Conservation (phyloP, 805 yeast species). For the Yarrowia sp. region DNA sequence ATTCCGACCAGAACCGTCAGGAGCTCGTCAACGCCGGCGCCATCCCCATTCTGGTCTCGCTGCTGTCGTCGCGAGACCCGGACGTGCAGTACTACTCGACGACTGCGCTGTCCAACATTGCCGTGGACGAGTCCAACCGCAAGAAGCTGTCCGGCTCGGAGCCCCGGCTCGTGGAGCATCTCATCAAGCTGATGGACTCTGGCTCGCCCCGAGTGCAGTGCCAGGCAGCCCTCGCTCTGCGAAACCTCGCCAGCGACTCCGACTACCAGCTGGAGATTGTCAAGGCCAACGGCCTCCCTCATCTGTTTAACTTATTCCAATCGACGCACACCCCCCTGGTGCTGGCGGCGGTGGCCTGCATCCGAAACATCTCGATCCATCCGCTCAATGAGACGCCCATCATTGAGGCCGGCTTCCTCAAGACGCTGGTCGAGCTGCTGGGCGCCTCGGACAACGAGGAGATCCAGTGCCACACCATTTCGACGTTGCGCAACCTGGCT, state of each 20-base stretch:
- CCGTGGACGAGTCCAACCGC: constrained; percentile 91
- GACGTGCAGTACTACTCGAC: constrained; percentile 99
- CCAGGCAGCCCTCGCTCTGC: constrained; percentile 93
- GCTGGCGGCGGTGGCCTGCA: constrained; percentile 96
- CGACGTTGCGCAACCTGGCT: constrained; percentile 91
- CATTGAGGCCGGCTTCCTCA: constrained; percentile 93
- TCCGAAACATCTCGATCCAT: constrained; percentile 93
- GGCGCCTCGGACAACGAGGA: constrained; percentile 82
- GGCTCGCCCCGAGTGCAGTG: constrained; percentile 94
- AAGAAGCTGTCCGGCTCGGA: constrained; percentile 86
- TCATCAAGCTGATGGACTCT: constrained; percentile 89
- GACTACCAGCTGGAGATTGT: constrained; percentile 95
- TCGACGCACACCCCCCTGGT: constrained; percentile 89
- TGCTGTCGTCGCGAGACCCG: constrained; percentile 81
- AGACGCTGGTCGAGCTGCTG: constrained; percentile 81
- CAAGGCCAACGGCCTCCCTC: constrained; percentile 92
- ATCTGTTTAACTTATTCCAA: constrained; percentile 83
- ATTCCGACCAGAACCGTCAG: constrained; percentile 91
- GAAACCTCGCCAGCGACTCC: constrained; percentile 94
- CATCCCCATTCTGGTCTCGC: constrained; percentile 88
- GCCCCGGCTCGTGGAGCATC: constrained; percentile 82
- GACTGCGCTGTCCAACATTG: constrained; percentile 93
- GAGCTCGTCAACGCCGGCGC: constrained; percentile 98
- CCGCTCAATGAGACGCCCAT: constrained; percentile 94
- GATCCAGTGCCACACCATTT: constrained; percentile 97